Percentiles rank a stretch among this genome's conserved stretches.
These are phyloP conservation scores for Tripterygium wilfordii DNA, from an alignment of 177 flowering plant species.

Conservation along the genomic window DNA sequence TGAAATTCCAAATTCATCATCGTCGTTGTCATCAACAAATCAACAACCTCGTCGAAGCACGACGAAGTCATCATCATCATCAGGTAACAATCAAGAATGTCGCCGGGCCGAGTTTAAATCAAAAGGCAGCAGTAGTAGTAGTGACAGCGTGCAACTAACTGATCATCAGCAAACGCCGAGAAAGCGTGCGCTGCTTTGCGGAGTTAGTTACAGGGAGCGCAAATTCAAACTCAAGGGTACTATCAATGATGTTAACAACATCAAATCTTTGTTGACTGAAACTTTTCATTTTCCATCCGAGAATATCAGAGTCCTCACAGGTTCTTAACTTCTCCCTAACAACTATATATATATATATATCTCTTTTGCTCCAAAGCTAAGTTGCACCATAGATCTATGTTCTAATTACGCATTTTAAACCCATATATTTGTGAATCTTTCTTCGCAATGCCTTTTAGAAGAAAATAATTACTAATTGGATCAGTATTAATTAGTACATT, in stretches of 20 bases:
- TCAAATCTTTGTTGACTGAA: conserved; percentile 21
- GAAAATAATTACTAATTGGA: background rate
- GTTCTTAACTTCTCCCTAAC: conserved; percentile 22
- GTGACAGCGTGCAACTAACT: no score
- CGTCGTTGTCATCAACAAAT: no score
- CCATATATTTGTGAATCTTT: background rate
- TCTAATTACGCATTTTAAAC: no score
- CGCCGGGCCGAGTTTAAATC: no score
- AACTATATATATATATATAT: no score
- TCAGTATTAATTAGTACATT: background rate
- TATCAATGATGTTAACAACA: conserved; percentile 28
- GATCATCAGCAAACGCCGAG: no score
- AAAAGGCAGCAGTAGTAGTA: no score
- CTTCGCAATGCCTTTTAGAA: background rate
- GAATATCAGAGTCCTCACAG: conserved; percentile 49
- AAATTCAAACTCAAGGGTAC: conserved; percentile 36
- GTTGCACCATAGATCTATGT: no score
- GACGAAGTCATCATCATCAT: no score
- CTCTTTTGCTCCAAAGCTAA: background rate
- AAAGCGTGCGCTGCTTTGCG: conserved; percentile 42
- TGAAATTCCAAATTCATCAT: no score
- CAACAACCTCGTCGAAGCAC: no score
- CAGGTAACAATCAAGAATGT: no score
- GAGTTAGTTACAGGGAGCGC: conserved; percentile 27
- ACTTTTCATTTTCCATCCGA: conserved; percentile 17